These are phyloP conservation scores for Microcyclospora tardicrescens DNA, from an alignment of 2,329 filamentous ascomycete genomes.

Conservation along the genomic window DNA sequence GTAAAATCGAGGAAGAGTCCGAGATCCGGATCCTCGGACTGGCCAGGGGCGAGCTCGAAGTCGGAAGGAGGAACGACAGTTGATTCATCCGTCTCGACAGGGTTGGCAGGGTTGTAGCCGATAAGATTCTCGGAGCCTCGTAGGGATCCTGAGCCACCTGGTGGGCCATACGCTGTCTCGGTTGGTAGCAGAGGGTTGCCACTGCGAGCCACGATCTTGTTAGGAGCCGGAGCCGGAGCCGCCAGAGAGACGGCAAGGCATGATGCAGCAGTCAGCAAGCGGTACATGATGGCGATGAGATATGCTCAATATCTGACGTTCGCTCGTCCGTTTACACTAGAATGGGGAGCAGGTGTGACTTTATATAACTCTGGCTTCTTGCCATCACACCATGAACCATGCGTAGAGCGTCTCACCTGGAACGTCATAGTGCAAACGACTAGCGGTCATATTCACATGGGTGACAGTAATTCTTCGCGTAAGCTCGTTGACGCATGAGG, in stretches of 20 bases:
- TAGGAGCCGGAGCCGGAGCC: neutral
- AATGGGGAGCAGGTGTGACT: too few species aligned
- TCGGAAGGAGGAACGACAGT: constrained; percentile 23
- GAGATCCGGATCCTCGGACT: constrained; percentile 24
- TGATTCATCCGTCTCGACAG: constrained; percentile 18
- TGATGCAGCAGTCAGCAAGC: neutral
- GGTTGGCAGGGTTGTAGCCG: constrained; percentile 23
- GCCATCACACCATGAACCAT: too few species aligned
- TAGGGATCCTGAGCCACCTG: constrained; percentile 24
- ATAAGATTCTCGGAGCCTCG: constrained; percentile 21
- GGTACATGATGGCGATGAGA: too few species aligned
- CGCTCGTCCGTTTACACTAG: too few species aligned
- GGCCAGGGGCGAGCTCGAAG: constrained; percentile 25
- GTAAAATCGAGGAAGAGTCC: constrained; percentile 28
- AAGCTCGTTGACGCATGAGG: too few species aligned
- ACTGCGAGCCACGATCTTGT: neutral
- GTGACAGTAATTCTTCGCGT: too few species aligned
- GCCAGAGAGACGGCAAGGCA: constrained; percentile 2
- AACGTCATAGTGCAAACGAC: too few species aligned
- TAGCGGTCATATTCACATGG: too few species aligned
- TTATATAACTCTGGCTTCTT: too few species aligned
- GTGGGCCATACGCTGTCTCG: constrained; percentile 16
- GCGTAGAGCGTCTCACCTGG: too few species aligned
- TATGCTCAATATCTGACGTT: too few species aligned
- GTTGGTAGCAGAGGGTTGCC: constrained; percentile 4